These are phyloP conservation scores for Amanita pseudoporphyria DNA, from an alignment of 768 basidiomycete species.

Conservation along the genomic window DNA sequence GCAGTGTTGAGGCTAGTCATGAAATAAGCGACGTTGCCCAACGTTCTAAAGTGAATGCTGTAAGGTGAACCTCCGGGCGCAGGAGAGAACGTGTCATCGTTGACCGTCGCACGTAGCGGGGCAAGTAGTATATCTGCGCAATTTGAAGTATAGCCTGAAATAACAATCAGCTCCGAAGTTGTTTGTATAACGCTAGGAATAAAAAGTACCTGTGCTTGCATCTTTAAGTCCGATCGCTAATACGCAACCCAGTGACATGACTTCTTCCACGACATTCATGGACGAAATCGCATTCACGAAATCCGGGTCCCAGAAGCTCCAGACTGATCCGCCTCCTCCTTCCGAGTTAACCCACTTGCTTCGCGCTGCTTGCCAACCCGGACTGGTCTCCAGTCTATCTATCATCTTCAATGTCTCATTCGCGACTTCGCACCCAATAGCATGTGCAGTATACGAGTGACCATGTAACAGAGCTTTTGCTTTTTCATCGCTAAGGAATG, in stretches of 20 bases:
- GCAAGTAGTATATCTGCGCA: conserved; percentile 56
- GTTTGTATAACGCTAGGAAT: not conserved
- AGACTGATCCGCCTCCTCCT: conserved; percentile 29
- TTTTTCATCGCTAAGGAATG: conserved; percentile 70
- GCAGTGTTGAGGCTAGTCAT: conserved; percentile 81
- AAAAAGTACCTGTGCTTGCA: conserved; percentile 37
- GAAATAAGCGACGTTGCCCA: conserved; percentile 90
- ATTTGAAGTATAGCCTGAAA: conserved; percentile 46
- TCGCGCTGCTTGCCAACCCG: conserved; percentile 52
- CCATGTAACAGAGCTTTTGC: conserved; percentile 87
- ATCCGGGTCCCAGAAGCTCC: conserved; percentile 83
- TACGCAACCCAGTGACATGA: conserved; percentile 85
- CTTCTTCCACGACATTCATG: conserved; percentile 49
- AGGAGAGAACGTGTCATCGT: conserved; percentile 20
- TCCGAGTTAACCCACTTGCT: conserved; percentile 40
- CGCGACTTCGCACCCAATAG: conserved; percentile 89
- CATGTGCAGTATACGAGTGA: conserved; percentile 92
- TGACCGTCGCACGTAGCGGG: conserved; percentile 29
- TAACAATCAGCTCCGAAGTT: not conserved
- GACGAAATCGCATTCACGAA: conserved; percentile 61
- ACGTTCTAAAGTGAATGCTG: conserved; percentile 74
- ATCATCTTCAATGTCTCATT: conserved; percentile 66
- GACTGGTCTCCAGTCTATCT: conserved; percentile 37
- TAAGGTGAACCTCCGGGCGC: conserved; percentile 36
- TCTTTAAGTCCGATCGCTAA: conserved; percentile 69